Base-by-base conservation (phyloP, 176 grass and related monocot species). In the Phragmites australis region DNA sequence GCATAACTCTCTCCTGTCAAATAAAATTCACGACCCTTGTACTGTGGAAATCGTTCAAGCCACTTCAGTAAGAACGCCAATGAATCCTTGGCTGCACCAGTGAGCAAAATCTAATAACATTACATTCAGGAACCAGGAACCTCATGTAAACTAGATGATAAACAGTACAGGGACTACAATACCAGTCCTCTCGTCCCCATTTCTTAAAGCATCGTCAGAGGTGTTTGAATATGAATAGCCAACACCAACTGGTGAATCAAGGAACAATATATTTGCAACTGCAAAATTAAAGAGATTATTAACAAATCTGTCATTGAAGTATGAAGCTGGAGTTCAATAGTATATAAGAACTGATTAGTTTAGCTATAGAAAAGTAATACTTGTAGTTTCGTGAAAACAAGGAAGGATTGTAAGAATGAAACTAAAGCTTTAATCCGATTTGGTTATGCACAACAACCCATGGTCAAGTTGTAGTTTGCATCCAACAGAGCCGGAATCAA, bases 161-260 rank as follows among this genome's bases (percentile, higher is more conserved):
- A 16, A 49, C 14, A 80, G 18, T 74, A 14, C 65, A 64, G 52
- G 49, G 68, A 47, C 39, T 55, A 84, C 30, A 39, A 22, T 91
- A 95, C 92, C 92, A 39, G 96, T 95, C 76, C 88, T 99, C n/a
- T 87, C 81, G 71, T 99, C 96, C 65, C 96, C 96, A 79, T 95
- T 95, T 40, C 66, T 93, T 59, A 86, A 68, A 58, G 81, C 16
- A 84, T 93, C 92, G 7, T 79, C 81, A 34, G 96, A 99, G 75
- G 75, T 89, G 81, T 95, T 95, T 65, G 96, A 93, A 84, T 99
- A 99, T 22, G 96, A 99, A 87, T 93, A 99, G 70, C 96, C 96
- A 87, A 99, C 92, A 48, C 96, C 96, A 58, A 89, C 96, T 6
- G 92, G 96, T 73, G 96, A 99, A 89, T 99, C 96, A 77, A 99